Conservation (phyloP, 805 yeast genomes). For the Metschnikowia aberdeeniae region DNA sequence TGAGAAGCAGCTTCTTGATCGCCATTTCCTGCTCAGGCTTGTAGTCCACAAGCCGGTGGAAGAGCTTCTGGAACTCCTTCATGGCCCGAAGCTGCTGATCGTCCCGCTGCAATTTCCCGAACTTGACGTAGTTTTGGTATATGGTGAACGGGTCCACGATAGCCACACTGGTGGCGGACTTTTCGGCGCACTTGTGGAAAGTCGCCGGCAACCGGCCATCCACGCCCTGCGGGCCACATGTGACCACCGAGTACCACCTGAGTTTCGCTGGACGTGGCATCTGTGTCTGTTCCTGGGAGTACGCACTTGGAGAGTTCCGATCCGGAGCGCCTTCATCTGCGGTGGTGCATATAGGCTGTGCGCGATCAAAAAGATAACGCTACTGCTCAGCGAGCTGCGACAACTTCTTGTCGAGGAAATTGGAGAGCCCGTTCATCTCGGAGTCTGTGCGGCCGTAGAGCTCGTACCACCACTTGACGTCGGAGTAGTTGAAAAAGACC, state of each 20-base stretch:
- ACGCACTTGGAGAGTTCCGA: background rate
- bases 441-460: constrained; percentile 71
- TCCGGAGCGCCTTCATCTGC: background rate
- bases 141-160: constrained; percentile 62
- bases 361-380: constrained; percentile 4
- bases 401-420: constrained; percentile 37
- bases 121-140: constrained; percentile 49
- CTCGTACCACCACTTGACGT: constrained; percentile 87
- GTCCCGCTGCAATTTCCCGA: constrained; percentile 52
- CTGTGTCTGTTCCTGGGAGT: background rate
- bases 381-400: constrained; percentile 22
- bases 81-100: constrained; percentile 59
- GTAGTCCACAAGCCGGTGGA: constrained; percentile 56
- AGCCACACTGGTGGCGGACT: constrained; percentile 20
- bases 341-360: background rate
- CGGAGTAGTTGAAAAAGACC: constrained; percentile 56
- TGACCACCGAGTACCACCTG: background rate
- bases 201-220: constrained; percentile 32
- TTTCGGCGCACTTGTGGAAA: background rate
- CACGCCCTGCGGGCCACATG: constrained; percentile 35
- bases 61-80: constrained; percentile 57
- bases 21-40: constrained; percentile 47
- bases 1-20: constrained; percentile 40
- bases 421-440: constrained; percentile 38
- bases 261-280: too few relatives aligned